A percentile compares a stretch with the other conserved stretches of the same genome.
These are phyloP conservation scores for Ammopiptanthus mongolicus DNA, from an alignment of 306 rosid species.

Conservation along the genomic window DNA sequence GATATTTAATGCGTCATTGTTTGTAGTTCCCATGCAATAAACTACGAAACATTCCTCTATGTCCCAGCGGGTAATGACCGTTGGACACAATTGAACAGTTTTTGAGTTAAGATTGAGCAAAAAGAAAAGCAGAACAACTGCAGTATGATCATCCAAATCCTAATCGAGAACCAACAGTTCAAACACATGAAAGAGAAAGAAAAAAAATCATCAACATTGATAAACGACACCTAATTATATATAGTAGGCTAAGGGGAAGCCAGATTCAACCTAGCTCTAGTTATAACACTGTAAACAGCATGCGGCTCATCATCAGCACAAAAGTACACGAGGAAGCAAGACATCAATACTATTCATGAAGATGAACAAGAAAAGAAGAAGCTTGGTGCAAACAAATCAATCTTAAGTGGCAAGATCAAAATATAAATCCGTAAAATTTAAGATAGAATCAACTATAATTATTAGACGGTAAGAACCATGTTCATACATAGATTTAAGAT, in stretches of 20 bases:
- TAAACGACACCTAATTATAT: constrained; percentile 14
- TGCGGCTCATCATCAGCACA: constrained; percentile 21
- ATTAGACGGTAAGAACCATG: no score
- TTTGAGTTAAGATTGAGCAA: not conserved
- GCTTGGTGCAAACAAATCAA: not conserved
- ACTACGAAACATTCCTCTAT: no score
- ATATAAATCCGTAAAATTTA: no score
- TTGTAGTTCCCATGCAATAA: constrained; percentile 21
- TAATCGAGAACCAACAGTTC: constrained; percentile 1
- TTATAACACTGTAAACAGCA: not conserved
- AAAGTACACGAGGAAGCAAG: not conserved
- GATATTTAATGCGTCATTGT: not conserved
- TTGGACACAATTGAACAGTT: not conserved
- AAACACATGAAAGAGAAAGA: not conserved
- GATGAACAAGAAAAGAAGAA: not conserved
- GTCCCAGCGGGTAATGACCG: not conserved
- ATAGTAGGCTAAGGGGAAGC: not conserved
- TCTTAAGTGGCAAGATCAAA: no score
- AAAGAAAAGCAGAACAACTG: not conserved
- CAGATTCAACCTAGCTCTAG: constrained; percentile 26
- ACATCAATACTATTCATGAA: not conserved
- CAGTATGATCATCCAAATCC: not conserved
- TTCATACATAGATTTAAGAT: no score
- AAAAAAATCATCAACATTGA: constrained; percentile 12
- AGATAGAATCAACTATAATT: no score